Evolutionary conservation across 1,284 basidiomycete species (phyloP).

Genomic region (Prillingera fragicola): DNA sequence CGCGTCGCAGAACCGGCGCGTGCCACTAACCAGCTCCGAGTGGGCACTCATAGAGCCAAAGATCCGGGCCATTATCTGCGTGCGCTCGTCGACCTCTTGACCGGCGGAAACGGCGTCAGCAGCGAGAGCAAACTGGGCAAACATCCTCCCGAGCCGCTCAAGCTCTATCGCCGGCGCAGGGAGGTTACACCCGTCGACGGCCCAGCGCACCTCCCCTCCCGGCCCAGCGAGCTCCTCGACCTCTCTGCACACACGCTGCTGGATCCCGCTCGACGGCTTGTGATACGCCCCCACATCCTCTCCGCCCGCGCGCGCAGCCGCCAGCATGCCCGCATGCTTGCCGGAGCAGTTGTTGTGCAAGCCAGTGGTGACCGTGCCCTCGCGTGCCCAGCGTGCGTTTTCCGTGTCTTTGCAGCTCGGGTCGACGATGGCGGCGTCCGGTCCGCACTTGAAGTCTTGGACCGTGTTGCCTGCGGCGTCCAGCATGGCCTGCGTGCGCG

Average conservation of each 20-base stretch:
- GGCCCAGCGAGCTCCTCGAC: background rate
- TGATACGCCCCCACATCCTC: background rate
- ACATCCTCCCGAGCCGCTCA: slow-evolving; percentile 2
- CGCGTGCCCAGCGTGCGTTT: background rate
- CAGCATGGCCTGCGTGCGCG: background rate
- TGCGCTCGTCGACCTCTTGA: background rate
- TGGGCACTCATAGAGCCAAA: background rate
- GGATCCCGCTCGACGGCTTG: background rate
- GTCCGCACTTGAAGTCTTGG: slow-evolving; percentile 1
- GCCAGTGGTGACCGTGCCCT: background rate
- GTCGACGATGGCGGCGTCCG: background rate
- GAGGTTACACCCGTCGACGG: slow-evolving; percentile 9
- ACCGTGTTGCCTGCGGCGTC: background rate
- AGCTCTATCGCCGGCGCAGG: slow-evolving; percentile 8
- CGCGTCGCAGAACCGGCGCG: slow-evolving; percentile 1
- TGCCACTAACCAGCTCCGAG: background rate
- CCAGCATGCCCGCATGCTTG: slow-evolving; percentile 4
- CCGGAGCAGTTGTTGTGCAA: slow-evolving; percentile 7
- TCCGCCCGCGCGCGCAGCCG: background rate
- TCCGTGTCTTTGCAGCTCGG: no score
- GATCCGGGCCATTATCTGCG: background rate
- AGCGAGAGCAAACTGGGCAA: background rate
- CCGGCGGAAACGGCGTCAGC: background rate
- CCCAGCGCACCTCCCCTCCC: background rate
- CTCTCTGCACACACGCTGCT: background rate